Evolutionary conservation across 805 yeast genomes (phyloP).

Genomic region (Lachancea quebecensis): DNA sequence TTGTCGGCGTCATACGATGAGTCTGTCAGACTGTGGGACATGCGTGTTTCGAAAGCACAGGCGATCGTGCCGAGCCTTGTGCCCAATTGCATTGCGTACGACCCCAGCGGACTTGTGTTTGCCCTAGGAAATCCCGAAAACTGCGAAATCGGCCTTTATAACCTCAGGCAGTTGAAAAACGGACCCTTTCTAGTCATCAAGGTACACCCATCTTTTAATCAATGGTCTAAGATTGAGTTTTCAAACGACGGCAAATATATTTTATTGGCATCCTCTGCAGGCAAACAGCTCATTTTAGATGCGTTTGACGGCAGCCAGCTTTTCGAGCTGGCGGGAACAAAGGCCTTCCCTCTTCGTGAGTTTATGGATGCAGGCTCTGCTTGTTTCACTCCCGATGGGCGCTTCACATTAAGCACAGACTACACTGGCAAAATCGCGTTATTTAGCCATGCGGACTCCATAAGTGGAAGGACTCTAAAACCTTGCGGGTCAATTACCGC

Average conservation of each 20-base stretch:
- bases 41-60: constrained; percentile 56
- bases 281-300: constrained; percentile 57
- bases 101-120: constrained; percentile 78
- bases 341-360: constrained; percentile 37
- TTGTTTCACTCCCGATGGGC: constrained; percentile 62
- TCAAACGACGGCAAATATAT: constrained; percentile 68
- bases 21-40: constrained; percentile 84
- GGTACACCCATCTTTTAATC: constrained; percentile 32
- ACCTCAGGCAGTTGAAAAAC: constrained; percentile 48
- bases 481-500: constrained; percentile 25
- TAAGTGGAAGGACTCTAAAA: constrained; percentile 23
- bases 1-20: constrained; percentile 67
- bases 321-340: constrained; percentile 42
- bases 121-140: constrained; percentile 51
- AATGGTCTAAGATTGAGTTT: constrained; percentile 67
- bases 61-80: constrained; percentile 53
- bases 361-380: constrained; percentile 49
- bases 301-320: constrained; percentile 56
- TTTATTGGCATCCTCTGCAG: constrained; percentile 49
- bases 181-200: constrained; percentile 47
- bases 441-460: constrained; percentile 41
- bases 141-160: constrained; percentile 51
- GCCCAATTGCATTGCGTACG: constrained; percentile 59
- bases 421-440: constrained; percentile 46
- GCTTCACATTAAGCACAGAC: constrained; percentile 53